These are phyloP conservation scores for Fragaria vesca DNA, from an alignment of 306 rosid genomes.

Conservation along the genomic window DNA sequence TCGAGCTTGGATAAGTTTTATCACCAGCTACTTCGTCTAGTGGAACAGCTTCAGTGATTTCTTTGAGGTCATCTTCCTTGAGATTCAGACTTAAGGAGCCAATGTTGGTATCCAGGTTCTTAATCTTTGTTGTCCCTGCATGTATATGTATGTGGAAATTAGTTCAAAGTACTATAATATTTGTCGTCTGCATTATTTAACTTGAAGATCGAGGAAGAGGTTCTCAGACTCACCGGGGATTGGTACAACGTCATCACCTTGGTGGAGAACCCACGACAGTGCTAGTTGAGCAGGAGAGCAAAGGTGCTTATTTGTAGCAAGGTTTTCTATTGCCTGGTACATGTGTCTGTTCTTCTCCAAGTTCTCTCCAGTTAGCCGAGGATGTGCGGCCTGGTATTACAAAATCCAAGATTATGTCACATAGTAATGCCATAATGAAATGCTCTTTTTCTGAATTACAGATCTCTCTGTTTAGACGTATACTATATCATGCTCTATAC, in stretches of 20 bases:
- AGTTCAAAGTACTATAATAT: background rate
- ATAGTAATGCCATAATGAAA: background rate
- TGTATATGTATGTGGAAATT: background rate
- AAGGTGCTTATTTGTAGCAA: conserved; percentile 39
- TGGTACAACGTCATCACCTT: conserved; percentile 59
- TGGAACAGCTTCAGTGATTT: conserved; percentile 47
- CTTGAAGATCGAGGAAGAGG: background rate
- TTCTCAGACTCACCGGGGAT: conserved; percentile 36
- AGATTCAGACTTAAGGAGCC: conserved; percentile 47
- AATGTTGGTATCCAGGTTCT: conserved; percentile 43
- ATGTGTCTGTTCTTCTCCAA: conserved; percentile 43
- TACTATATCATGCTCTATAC: background rate
- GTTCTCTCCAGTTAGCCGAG: conserved; percentile 44
- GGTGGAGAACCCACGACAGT: conserved; percentile 63
- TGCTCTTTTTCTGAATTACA: background rate
- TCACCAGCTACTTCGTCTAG: conserved; percentile 48
- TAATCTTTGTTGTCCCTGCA: conserved; percentile 12
- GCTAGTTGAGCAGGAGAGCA: conserved; percentile 66
- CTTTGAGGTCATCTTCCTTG: conserved; percentile 34
- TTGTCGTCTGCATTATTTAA: background rate
- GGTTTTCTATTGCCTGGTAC: conserved; percentile 42
- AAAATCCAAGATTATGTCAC: background rate
- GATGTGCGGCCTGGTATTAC: conserved; percentile 31
- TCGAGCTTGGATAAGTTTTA: background rate
- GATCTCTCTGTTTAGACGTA: background rate